Evolutionary conservation across 495 filamentous ascomycete genomes (phyloP), one percentile per base, ranked within the genome.

Genomic region (Ascobolus immersus): DNA sequence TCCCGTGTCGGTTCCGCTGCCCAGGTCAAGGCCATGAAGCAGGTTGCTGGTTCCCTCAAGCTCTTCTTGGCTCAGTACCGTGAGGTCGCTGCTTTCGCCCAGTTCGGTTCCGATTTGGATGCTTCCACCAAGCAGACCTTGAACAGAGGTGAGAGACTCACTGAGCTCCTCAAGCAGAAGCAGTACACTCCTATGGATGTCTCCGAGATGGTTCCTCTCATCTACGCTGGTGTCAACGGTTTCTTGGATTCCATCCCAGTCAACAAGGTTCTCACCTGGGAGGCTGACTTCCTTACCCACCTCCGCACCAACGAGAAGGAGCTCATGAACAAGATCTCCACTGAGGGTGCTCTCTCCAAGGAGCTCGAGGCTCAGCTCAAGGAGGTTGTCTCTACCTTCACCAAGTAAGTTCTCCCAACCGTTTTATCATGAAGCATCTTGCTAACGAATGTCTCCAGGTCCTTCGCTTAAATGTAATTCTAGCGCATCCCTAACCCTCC

Each of bases 51-150:
- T 69, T 93, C 82, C 46, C 67, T 96, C 51, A 96, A 96, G 69
- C 79, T 96, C 48, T 96, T 94, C 79, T 80, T 96, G 72, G 86
- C 86, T 52, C 86, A 96, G 67, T 96, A 96, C 68, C 86, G 86
- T 84, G 86, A 96, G 63, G 86, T 96, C 41, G 86, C 86, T 54
- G 86, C 86, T 49, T 96, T 96, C 62, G 86, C 86, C 49, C 86
- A 96, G 61, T 96, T 96, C 71, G 86, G 86, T 71, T 96, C 86
- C 53, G 86, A 96, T 71, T 67, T 96, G 39, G 86, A 96, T 66
- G 86, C 86, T 47, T 70, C 86, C 42, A 96, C 86, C 55, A 94
- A 94, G 71, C 89, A 94, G 65, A 96, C 86, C 38, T 71, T 96
- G 39, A 73, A 61, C 67, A 89, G 86, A 75, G 86, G 86, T 76